A percentile compares a stretch with the other conserved stretches of the same genome.
These are phyloP conservation scores for Salinomyces thailandicus DNA, from an alignment of 2,329 filamentous ascomycete genomes.

Conservation along the genomic window DNA sequence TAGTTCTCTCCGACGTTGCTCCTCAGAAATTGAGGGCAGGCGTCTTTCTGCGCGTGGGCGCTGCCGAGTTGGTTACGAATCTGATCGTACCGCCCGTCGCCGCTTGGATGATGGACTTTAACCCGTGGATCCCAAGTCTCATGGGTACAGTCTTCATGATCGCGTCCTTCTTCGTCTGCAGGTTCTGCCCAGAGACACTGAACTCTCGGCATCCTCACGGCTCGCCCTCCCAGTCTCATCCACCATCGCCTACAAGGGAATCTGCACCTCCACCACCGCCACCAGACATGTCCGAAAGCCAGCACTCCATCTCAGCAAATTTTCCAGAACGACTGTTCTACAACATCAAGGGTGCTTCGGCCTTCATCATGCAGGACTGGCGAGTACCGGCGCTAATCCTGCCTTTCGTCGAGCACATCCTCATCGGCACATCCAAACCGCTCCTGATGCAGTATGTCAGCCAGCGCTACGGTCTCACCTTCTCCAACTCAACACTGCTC, in stretches of 20 bases:
- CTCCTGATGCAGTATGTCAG: constrained; percentile 45
- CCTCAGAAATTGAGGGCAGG: constrained; percentile 18
- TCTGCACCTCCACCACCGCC: background rate
- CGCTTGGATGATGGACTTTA: constrained; percentile 25
- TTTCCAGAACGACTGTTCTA: constrained; percentile 1
- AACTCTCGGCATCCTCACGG: constrained; percentile 11
- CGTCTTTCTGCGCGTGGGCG: constrained; percentile 23
- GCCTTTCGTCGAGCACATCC: constrained; percentile 21
- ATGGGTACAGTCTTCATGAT: constrained; percentile 14
- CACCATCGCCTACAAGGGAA: constrained; percentile 1
- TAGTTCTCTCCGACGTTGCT: constrained; percentile 24
- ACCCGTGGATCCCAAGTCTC: constrained; percentile 25
- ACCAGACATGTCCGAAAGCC: background rate
- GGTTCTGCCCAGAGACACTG: constrained; percentile 26
- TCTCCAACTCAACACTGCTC: constrained; percentile 25
- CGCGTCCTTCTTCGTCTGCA: constrained; percentile 8
- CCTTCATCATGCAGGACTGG: constrained; percentile 23
- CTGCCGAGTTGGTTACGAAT: constrained; percentile 17
- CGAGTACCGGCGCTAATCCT: constrained; percentile 23
- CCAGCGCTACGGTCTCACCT: constrained; percentile 41
- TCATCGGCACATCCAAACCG: constrained; percentile 17
- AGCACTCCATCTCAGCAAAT: constrained; percentile 1
- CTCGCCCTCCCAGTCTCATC: background rate
- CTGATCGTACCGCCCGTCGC: constrained; percentile 25
- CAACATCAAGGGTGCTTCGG: constrained; percentile 12